phyloP scores from a whole-genome alignment of 1,139 yeast genomes.

The Saccharomycopsis phalli region DNA sequence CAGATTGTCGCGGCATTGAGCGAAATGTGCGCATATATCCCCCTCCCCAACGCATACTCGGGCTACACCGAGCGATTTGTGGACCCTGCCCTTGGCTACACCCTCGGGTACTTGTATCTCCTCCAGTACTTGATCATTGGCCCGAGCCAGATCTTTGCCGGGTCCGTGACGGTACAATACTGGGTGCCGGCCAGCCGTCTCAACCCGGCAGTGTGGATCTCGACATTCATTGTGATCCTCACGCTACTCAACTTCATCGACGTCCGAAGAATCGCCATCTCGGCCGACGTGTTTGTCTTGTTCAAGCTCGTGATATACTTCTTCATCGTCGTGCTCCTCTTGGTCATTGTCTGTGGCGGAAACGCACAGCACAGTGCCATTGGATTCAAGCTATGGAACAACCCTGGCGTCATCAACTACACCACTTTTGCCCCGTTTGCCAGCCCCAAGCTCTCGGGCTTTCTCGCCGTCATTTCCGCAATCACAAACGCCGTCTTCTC shows the following conservation, averaged over 20 bases:
- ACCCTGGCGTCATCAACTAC: conserved; percentile 37
- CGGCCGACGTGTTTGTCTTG: conserved; percentile 36
- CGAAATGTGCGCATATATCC: conserved; percentile 48
- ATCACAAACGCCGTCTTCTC: conserved; percentile 31
- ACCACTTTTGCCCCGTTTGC: background rate
- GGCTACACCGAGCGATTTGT: conserved; percentile 44
- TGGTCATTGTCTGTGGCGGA: conserved; percentile 27
- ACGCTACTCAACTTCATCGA: conserved; percentile 36
- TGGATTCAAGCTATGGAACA: conserved; percentile 58
- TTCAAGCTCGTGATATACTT: conserved; percentile 27
- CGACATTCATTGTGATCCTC: conserved; percentile 37
- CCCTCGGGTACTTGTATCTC: conserved; percentile 55
- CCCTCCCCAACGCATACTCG: conserved; percentile 51
- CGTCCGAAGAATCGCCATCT: conserved; percentile 44
- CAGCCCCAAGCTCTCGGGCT: conserved; percentile 24
- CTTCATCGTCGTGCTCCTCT: conserved; percentile 26
- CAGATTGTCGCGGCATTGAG: conserved; percentile 47
- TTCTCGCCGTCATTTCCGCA: conserved; percentile 37
- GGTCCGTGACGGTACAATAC: conserved; percentile 28
- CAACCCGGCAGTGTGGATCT: conserved; percentile 38
- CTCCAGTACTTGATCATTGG: conserved; percentile 26
- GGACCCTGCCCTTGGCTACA: conserved; percentile 51
- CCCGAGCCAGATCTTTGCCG: conserved; percentile 18
- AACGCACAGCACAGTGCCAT: conserved; percentile 29
- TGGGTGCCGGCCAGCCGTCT: conserved; percentile 40